Evolutionary conservation across 2,329 filamentous ascomycete species (phyloP), one percentile per base, ranked within the genome.

Genomic region (Phialophora tarda): DNA sequence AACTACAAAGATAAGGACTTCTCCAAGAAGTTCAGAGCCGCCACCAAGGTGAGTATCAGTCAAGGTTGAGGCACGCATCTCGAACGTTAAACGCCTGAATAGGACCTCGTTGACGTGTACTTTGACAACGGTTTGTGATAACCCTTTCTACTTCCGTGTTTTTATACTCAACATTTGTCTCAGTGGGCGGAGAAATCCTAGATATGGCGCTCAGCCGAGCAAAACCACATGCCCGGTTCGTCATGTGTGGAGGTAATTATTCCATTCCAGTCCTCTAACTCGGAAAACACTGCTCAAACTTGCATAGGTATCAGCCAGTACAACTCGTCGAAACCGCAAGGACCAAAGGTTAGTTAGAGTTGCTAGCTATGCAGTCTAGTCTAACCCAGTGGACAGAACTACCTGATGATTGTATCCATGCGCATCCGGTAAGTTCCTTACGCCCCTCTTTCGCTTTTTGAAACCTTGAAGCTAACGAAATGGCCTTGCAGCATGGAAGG

Each of bases 1-100:
- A 89, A 91, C 78, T 91, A 91, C 80, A 91, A 91, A 81, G 83
- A 83, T 53, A 70, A 80, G 14, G 84, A 87, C 64, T 91, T 90
- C 75, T 82, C 79, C 72, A 76, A 82, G 67, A 82, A 88, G 76
- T 85, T 91, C 73, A 82, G 83, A 69, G 83, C 82, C 50, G 86
- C 85, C 4, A 90, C 88, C 6, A 83, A 81, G 70, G 73, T 73
- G 59, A 26, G 53, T 11, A 34, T 12, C 26, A 1, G 17, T 23
- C 24, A 26, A 24, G 11, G 11, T 51, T 2, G 11, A 26, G 48
- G 23, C 21, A 48, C 3, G 17, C 4, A 51, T 23, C 28, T 41
- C 10, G 23, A 3, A 24, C 41, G 55, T 47, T 64, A 34, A 41
- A 57, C 54, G 10, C 10, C n/a, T 28, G 11, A 6, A 1, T 76